These are phyloP conservation scores for Leptographium radiaticola DNA, from an alignment of 2,329 filamentous ascomycete species.

Conservation along the genomic window DNA sequence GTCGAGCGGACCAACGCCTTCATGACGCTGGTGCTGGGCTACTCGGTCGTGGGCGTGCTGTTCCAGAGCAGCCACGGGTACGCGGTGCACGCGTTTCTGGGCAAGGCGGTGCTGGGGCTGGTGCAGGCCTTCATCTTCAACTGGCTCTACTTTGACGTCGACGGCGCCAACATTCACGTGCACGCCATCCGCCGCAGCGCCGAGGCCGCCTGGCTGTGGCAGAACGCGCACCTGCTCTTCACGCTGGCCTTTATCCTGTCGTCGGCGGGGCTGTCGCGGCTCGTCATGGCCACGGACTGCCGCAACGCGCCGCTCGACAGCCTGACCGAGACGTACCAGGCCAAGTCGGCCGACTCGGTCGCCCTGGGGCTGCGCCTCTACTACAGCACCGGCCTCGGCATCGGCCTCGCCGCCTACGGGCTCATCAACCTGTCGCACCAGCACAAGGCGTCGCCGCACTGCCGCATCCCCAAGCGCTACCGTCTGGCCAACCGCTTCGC, in stretches of 20 bases:
- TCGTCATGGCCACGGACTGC: constrained; percentile 46
- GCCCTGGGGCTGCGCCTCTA: constrained; percentile 43
- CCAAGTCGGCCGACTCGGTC: constrained; percentile 36
- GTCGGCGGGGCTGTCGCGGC: constrained; percentile 41
- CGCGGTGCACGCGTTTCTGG: constrained; percentile 45
- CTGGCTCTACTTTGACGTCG: constrained; percentile 53
- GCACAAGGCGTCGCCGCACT: constrained; percentile 36
- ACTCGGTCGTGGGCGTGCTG: constrained; percentile 47
- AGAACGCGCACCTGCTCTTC: constrained; percentile 44
- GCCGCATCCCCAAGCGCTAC: constrained; percentile 34
- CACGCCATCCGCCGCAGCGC: constrained; percentile 44
- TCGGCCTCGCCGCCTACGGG: constrained; percentile 39
- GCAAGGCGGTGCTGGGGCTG: constrained; percentile 46
- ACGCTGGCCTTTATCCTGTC: constrained; percentile 49
- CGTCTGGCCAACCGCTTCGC: constrained; percentile 36
- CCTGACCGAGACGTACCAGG: constrained; percentile 36
- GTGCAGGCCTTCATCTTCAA: constrained; percentile 46
- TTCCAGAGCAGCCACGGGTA: constrained; percentile 40
- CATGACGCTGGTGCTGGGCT: constrained; percentile 51
- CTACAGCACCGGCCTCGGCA: constrained; percentile 48
- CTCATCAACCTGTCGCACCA: constrained; percentile 41
- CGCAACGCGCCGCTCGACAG: constrained; percentile 30
- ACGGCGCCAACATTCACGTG: constrained; percentile 38
- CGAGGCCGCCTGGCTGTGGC: constrained; percentile 34
- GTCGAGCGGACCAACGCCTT: constrained; percentile 53